Evolutionary conservation across 2,329 filamentous ascomycete species (phyloP), one percentile per base, ranked within the genome.

Genomic region (Fusarium acutatum): DNA sequence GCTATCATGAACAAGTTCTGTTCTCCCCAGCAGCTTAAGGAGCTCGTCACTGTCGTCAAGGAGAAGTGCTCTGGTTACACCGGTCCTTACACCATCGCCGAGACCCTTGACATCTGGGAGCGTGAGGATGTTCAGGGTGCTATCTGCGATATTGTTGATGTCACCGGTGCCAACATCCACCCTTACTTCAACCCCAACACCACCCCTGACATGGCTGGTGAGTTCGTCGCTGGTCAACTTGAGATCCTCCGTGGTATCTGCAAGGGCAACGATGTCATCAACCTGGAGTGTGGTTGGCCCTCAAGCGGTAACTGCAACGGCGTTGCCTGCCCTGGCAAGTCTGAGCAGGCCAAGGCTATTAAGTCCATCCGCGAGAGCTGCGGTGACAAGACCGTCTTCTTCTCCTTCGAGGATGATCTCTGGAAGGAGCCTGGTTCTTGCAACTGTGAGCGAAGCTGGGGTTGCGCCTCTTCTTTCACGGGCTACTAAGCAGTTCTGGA

Each of bases 201-300:
- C 73, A 80, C 84, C 30, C 89, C 95, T 69, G 79, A 83, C 8
- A 79, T 88, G 57, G 95, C 95, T 62, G 96, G 96, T 81, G 81
- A 85, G 59, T 98, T 98, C 82, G 93, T 95, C 77, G 84, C 87
- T 74, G 80, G 86, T 77, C 91, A 97, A 88, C 89, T 97, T 74
- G 85, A 90, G 52, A 86, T 93, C 74, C 91, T 97, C 72, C 84
- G 90, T 81, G 81, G 82, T 50, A 85, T 94, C 77, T 98, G 96
- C 89, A 81, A 86, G 44, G 88, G 88, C 81, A 93, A 93, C 86
- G 84, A 89, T 41, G 92, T 91, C 75, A 90, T 94, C 86, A 94
- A 96, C 85, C 88, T 97, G 77, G 96, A 98, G 91, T 93, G 93
- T 64, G 96, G 96, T 79, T 98, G 95, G 95, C 96, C 96, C 74